These are phyloP conservation scores for Phialophora tarda DNA, from an alignment of 2,329 filamentous ascomycete species.

Conservation along the genomic window DNA sequence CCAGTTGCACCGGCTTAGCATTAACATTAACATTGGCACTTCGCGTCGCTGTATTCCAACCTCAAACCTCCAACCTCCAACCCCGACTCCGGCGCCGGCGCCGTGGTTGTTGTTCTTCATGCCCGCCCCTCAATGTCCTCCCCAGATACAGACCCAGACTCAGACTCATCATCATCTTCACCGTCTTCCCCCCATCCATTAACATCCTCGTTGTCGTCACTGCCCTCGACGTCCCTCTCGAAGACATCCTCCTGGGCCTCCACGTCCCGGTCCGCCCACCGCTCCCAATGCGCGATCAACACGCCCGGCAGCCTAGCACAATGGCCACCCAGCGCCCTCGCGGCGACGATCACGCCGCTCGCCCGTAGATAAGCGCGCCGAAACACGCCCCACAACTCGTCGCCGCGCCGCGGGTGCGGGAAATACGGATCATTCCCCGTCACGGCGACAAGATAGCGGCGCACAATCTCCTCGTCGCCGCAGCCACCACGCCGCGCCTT, in stretches of 20 bases:
- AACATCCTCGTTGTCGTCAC: slow-evolving; percentile 7
- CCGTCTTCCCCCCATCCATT: background rate
- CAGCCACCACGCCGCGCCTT: background rate
- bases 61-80: too few species aligned
- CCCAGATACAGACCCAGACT: background rate
- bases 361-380: slow-evolving; percentile 22
- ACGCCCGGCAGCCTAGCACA: slow-evolving; percentile 13
- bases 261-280: slow-evolving; percentile 24
- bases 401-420: slow-evolving; percentile 26
- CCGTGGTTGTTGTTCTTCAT: too few species aligned
- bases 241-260: slow-evolving; percentile 26
- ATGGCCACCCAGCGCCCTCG: background rate
- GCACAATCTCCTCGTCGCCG: slow-evolving; percentile 9
- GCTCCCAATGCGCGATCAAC: slow-evolving; percentile 28
- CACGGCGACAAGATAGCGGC: slow-evolving; percentile 30
- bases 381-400: slow-evolving; percentile 20
- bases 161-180: background rate
- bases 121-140: too few species aligned
- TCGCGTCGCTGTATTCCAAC: too few species aligned
- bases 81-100: too few species aligned
- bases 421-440: slow-evolving; percentile 35
- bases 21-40: too few species aligned
- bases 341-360: slow-evolving; percentile 23
- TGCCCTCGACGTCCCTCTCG: slow-evolving; percentile 17
- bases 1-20: too few species aligned